These are phyloP conservation scores for Clonostachys sp. DNA, from an alignment of 2,329 filamentous ascomycete genomes.

Conservation along the genomic window DNA sequence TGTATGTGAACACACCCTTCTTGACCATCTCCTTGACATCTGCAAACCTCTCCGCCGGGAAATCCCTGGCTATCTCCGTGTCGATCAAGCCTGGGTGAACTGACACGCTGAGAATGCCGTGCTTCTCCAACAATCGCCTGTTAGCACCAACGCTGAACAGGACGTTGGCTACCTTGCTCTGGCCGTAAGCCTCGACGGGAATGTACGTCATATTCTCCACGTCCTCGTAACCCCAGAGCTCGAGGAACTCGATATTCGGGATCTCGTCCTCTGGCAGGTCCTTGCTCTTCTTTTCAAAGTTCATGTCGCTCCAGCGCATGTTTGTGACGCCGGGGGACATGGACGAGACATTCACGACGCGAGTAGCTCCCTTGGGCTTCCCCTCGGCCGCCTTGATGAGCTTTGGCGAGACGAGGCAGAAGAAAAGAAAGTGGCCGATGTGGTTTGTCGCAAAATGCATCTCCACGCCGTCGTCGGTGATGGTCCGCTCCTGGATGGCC, in stretches of 20 bases:
- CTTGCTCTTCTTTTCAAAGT: conserved; percentile 27
- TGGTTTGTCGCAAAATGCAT: conserved; percentile 23
- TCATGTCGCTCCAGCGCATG: conserved; percentile 34
- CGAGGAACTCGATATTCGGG: conserved; percentile 5
- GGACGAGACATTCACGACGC: conserved; percentile 14
- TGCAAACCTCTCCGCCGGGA: conserved; percentile 5
- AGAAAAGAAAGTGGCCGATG: conserved; percentile 24
- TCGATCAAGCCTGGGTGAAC: conserved; percentile 24
- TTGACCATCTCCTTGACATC: conserved; percentile 9
- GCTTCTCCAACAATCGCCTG: conserved; percentile 13
- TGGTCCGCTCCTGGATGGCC: conserved; percentile 13
- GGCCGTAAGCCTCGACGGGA: conserved; percentile 15
- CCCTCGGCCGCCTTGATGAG: conserved; percentile 13
- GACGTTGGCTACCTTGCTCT: conserved; percentile 19
- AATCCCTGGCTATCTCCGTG: conserved; percentile 20
- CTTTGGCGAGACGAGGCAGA: conserved; percentile 22
- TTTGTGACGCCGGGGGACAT: conserved; percentile 26
- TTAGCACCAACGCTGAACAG: conserved; percentile 16
- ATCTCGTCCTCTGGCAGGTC: conserved; percentile 11
- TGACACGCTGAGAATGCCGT: conserved; percentile 22
- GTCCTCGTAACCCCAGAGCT: conserved; percentile 8
- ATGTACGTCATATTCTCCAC: conserved; percentile 10
- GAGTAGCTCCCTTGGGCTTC: conserved; percentile 7
- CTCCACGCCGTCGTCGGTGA: conserved; percentile 24
- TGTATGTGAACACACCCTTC: conserved; percentile 6